Conservation (phyloP, 768 basidiomycete genomes). For the Kwoniella dejecticola region DNA sequence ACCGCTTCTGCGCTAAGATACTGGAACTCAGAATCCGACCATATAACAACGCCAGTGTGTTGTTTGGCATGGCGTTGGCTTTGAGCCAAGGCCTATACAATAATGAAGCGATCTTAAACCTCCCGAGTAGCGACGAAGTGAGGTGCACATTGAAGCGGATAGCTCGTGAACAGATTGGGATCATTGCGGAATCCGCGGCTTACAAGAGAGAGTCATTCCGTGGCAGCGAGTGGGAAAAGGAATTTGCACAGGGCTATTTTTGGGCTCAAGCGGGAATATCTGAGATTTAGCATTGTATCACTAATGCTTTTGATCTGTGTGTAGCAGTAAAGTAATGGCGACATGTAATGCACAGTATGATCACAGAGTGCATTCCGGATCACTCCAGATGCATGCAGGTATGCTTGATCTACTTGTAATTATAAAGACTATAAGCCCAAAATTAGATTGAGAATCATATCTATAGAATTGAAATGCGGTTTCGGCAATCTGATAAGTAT, state of each 20-base stretch:
- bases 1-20: slow-evolving; percentile 5
- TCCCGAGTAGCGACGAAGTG: background rate
- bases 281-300: background rate
- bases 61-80: slow-evolving; percentile 5
- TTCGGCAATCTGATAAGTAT: too few species aligned
- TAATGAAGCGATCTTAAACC: background rate
- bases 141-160: background rate
- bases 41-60: slow-evolving; percentile 3
- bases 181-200: background rate
- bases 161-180: background rate
- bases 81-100: background rate
- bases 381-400: too few species aligned
- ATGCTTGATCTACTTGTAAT: too few species aligned
- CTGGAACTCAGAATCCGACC: slow-evolving; percentile 16
- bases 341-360: too few species aligned
- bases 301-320: too few species aligned
- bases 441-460: background rate
- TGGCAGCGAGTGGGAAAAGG: background rate
- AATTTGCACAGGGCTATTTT: background rate
- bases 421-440: background rate
- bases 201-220: background rate
- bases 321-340: too few species aligned
- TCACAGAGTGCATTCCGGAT: too few species aligned
- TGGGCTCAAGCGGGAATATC: background rate
- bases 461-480: too few species aligned